Evolutionary conservation across 257 asterid genomes (phyloP), one percentile per base, ranked within the genome.

Genomic region (Voacanga thouarsii): DNA sequence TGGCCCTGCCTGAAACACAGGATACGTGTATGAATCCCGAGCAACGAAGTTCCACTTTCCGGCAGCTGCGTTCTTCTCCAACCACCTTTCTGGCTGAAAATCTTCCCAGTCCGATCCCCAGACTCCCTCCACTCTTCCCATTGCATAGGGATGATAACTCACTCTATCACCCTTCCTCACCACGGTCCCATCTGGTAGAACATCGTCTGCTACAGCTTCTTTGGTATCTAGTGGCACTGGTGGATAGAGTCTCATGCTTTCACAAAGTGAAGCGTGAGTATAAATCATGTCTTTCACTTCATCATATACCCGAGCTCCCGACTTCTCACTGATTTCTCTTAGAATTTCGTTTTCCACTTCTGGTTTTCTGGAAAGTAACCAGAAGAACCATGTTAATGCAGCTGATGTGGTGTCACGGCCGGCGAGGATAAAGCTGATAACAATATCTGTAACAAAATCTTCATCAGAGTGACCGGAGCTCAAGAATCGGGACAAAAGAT

Each of bases 331-430:
- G 71, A 86, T 82, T 55, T 90, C 96, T 19, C 11, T 70, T 12
- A 90, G 7, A 1, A 88, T 78, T 56, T 84, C 80, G 0, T n/a
- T 19, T 51, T 89, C 91, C 10, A 77, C 91, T 7, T 41, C 43
- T 10, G 89, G 87, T 16, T 85, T 26, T 0, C 72, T 16, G 21
- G 66, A 78, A 14, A 88, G 16, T 70, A 85, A 47, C 92, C 90
- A 89, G 83, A 89, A 91, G 44, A 89, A 89, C 96, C 94, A 91
- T 1, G 94, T 86, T 60, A 91, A 57, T 4, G 94, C 92, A 0
- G 92, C 89, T 0, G 94, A 89, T 1, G 94, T 82, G 0, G 94
- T 86, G 78, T 89, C 94, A 0, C 88, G 83, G 5, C 96, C 96
- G 0, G 96, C 94, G 2, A 89, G 21, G 11, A 89, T 88, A 77